phyloP scores from a whole-genome alignment of 1,139 yeast species.

The Arxiozyma heterogenica region DNA sequence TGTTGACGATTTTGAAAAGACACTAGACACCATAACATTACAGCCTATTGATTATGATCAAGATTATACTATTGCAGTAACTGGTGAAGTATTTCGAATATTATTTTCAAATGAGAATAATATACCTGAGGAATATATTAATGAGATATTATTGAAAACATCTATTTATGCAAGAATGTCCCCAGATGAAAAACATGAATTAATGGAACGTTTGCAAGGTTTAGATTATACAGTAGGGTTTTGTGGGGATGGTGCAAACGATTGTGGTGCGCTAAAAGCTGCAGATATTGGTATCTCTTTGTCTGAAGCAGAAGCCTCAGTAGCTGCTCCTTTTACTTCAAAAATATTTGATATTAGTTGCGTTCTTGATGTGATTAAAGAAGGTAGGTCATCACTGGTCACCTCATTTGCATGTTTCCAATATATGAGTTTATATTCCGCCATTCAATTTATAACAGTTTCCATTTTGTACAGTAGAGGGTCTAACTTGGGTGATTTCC shows the following conservation, averaged over 20 bases:
- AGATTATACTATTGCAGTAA: constrained; percentile 65
- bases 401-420: constrained; percentile 95
- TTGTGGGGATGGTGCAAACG: constrained; percentile 97
- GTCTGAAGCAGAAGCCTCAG: constrained; percentile 96
- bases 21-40: constrained; percentile 56
- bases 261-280: constrained; percentile 95
- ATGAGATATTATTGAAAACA: constrained; percentile 61
- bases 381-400: constrained; percentile 89
- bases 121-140: constrained; percentile 34
- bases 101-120: constrained; percentile 46
- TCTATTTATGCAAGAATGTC: constrained; percentile 93
- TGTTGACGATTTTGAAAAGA: constrained; percentile 44
- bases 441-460: constrained; percentile 87
- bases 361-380: constrained; percentile 80
- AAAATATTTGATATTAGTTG: constrained; percentile 84
- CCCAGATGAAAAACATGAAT: constrained; percentile 95
- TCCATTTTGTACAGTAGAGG: constrained; percentile 80
- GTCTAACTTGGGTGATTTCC: constrained; percentile 94
- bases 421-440: constrained; percentile 94
- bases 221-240: constrained; percentile 90
- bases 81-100: constrained; percentile 85
- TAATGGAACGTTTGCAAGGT: constrained; percentile 76
- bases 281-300: constrained; percentile 95
- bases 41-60: constrained; percentile 37
- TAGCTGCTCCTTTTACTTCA: constrained; percentile 97